Percentiles rank a stretch among this genome's conserved stretches.
phyloP scores from a whole-genome alignment of 306 rosid species.

The Pueraria montana region DNA sequence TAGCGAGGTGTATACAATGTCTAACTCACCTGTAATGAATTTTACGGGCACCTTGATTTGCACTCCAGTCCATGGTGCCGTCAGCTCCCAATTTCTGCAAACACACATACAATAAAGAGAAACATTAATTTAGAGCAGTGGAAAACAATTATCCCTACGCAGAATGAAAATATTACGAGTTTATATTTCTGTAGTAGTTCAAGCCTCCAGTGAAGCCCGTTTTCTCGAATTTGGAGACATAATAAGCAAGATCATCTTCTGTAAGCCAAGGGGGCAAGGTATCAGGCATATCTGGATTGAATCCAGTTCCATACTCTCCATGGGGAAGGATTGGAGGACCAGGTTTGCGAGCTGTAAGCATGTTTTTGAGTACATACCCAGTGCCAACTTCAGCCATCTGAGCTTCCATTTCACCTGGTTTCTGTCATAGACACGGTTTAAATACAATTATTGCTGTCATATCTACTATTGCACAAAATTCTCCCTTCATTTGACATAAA shows the following conservation, averaged over 20 bases:
- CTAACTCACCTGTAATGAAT: constrained; percentile 44
- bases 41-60: constrained; percentile 35
- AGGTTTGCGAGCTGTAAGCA: constrained; percentile 39
- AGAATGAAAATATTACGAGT: constrained; percentile 45
- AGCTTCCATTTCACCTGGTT: constrained; percentile 44
- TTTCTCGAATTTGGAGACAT: constrained; percentile 53
- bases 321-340: constrained; percentile 53
- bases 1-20: constrained; percentile 29
- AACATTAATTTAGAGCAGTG: too few species aligned
- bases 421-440: background rate
- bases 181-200: constrained; percentile 56
- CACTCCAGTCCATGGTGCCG: constrained; percentile 26
- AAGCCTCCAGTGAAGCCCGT: constrained; percentile 58
- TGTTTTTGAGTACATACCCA: constrained; percentile 39
- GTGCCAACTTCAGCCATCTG: constrained; percentile 40
- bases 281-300: constrained; percentile 25
- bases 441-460: background rate
- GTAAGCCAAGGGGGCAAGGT: constrained; percentile 60
- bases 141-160: too few species aligned
- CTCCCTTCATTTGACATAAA: too few species aligned
- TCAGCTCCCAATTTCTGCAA: constrained; percentile 50
- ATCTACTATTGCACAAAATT: too few species aligned
- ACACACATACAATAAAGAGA: too few species aligned
- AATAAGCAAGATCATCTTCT: constrained; percentile 55
- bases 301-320: constrained; percentile 42